A percentile compares a stretch with the other conserved stretches of the same genome.
These are phyloP conservation scores for Berberis thunbergii DNA, from an alignment of 164 flowering plant genomes.

Conservation along the genomic window DNA sequence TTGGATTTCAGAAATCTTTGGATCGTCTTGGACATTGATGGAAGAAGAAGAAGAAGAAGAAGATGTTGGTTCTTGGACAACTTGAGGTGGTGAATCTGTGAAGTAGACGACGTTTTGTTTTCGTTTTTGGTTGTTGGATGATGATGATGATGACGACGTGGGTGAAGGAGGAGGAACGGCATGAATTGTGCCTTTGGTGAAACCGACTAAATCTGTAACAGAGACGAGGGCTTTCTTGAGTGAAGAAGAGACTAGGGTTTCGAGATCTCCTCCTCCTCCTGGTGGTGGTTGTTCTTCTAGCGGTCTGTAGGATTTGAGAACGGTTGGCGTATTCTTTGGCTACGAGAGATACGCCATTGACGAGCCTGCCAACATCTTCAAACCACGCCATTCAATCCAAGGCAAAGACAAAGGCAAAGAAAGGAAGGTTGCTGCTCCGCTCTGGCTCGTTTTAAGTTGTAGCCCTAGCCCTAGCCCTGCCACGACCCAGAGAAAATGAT, in stretches of 20 bases:
- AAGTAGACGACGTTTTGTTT: slow-evolving; percentile 36
- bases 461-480: too few relatives aligned
- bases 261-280: slow-evolving; percentile 11
- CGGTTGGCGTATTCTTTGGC: slow-evolving; percentile 50
- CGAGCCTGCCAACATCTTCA: slow-evolving; percentile 46
- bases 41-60: background rate
- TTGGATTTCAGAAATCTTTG: too few relatives aligned
- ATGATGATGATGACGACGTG: background rate
- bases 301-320: slow-evolving; percentile 22
- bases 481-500: too few relatives aligned
- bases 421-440: too few relatives aligned
- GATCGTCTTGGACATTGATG: too few relatives aligned
- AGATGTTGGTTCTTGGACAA: background rate
- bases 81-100: slow-evolving; percentile 3
- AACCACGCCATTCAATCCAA: slow-evolving; percentile 24
- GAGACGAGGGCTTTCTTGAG: slow-evolving; percentile 39
- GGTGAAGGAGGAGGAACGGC: background rate
- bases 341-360: slow-evolving; percentile 56
- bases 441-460: too few relatives aligned
- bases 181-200: slow-evolving; percentile 64
- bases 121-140: background rate
- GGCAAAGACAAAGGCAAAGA: too few relatives aligned
- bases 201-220: slow-evolving; percentile 62
- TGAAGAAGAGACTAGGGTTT: slow-evolving; percentile 37
- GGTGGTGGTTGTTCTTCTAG: slow-evolving; percentile 16